Evolutionary conservation across 1,284 basidiomycete species (phyloP).

Genomic region (Cystobasidium slooffiae): DNA sequence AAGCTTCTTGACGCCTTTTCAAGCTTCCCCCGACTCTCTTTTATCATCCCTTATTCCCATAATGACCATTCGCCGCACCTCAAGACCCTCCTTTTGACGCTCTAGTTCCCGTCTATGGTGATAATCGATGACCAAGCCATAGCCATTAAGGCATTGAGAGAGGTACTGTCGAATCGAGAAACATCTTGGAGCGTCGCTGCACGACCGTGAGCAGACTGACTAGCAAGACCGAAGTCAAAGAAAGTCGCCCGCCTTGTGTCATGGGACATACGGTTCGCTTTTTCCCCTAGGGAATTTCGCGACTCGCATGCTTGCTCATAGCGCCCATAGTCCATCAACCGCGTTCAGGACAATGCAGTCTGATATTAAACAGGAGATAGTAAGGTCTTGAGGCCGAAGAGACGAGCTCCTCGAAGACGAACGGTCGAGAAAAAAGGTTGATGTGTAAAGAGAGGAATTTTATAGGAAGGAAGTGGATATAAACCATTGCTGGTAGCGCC

Average conservation of each 20-base stretch:
- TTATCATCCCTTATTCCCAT: not conserved
- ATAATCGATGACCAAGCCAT: not conserved
- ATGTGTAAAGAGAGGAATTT: constrained; percentile 5
- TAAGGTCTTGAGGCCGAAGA: too few relatives aligned
- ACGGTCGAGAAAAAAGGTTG: not conserved
- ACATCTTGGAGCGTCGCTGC: constrained; percentile 36
- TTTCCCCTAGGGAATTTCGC: too few relatives aligned
- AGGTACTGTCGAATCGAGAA: not conserved
- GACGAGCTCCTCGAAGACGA: not conserved
- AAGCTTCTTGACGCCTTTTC: constrained; percentile 41
- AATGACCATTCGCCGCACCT: constrained; percentile 21
- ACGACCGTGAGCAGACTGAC: not conserved
- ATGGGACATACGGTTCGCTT: not conserved
- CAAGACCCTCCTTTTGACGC: not conserved
- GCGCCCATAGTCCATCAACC: too few relatives aligned
- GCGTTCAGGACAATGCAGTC: too few relatives aligned
- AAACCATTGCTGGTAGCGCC: constrained; percentile 40
- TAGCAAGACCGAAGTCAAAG: not conserved
- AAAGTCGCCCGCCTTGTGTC: not conserved
- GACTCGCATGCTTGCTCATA: too few relatives aligned
- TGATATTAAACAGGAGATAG: too few relatives aligned
- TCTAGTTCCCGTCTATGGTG: constrained; percentile 5
- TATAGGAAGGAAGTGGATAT: constrained; percentile 5
- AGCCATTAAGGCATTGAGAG: not conserved
- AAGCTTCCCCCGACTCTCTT: constrained; percentile 22